Percentiles rank a stretch among this genome's conserved stretches.
Conservation (phyloP, 176 grass and related monocot genomes). For the Oryza nivara region DNA sequence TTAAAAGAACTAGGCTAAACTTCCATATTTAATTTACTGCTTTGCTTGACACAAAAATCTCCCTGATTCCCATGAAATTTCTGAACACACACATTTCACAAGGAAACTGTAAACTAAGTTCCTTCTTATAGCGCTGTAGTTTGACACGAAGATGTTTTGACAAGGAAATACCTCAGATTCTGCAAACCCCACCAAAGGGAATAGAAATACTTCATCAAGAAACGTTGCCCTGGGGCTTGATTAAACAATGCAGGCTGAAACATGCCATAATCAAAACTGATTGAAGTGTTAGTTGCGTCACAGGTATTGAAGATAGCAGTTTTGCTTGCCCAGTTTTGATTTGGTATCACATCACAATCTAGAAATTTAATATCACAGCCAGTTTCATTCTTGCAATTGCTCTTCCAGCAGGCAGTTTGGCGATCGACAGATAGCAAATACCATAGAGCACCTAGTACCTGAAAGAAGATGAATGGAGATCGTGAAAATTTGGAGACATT, state of each 20-base stretch:
- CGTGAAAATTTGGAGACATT: conserved; percentile 30
- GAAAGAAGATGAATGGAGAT: conserved; percentile 19
- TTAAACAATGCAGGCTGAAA: conserved; percentile 65
- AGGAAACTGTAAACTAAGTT: not conserved
- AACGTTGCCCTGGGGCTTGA: conserved; percentile 65
- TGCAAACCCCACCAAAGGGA: conserved; percentile 99
- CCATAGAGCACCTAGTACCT: conserved; percentile 90
- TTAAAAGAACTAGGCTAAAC: conserved; percentile 19
- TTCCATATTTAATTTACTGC: not conserved
- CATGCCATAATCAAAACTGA: conserved; percentile 80
- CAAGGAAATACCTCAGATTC: conserved; percentile 81
- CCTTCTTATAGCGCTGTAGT: not conserved
- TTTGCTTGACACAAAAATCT: conserved; percentile 17
- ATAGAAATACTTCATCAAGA: conserved; percentile 90
- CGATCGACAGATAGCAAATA: conserved; percentile 87
- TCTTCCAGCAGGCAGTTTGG: conserved; percentile 92
- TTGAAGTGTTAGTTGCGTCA: conserved; percentile 13
- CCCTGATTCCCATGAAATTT: not conserved
- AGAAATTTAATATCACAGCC: conserved; percentile 61
- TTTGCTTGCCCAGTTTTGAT: conserved; percentile 42
- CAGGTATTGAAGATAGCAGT: conserved; percentile 66
- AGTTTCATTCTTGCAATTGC: conserved; percentile 59
- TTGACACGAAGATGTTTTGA: not conserved
- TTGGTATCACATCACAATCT: conserved; percentile 54
- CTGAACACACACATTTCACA: conserved; percentile 26